Evolutionary conservation across 169 alveolate genomes (phyloP).

Genomic region (Ichthyophthirius multifiliis): DNA sequence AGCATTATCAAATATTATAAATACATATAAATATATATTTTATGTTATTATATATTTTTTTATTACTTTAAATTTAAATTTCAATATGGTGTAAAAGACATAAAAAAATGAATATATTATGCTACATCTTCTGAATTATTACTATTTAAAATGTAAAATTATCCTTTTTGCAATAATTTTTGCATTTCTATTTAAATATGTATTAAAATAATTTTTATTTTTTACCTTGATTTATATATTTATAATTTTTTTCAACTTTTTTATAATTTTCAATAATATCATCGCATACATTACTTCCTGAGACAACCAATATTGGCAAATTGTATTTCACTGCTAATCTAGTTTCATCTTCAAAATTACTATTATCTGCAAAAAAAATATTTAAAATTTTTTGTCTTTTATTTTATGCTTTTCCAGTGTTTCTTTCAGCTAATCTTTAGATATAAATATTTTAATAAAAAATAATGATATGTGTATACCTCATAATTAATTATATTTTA

Average conservation of each 20-base stretch:
- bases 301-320: slow-evolving; percentile 50
- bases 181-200: neutral
- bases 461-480: too few relatives aligned
- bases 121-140: slow-evolving; percentile 63
- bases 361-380: slow-evolving; percentile 55
- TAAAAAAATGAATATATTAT: slow-evolving; percentile 47
- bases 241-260: slow-evolving; percentile 3
- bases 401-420: slow-evolving; percentile 22
- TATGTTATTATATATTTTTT: too few relatives aligned
- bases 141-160: slow-evolving; percentile 33
- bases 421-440: slow-evolving; percentile 45
- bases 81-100: slow-evolving; percentile 49
- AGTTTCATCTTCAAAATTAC: slow-evolving; percentile 42
- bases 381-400: slow-evolving; percentile 4
- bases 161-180: slow-evolving; percentile 14
- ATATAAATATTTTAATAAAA: too few relatives aligned
- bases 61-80: too few relatives aligned
- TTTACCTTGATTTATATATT: slow-evolving; percentile 23
- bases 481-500: slow-evolving; percentile 69
- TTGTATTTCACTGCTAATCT: slow-evolving; percentile 36
- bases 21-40: too few relatives aligned
- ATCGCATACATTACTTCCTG: slow-evolving; percentile 43
- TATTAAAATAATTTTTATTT: neutral
- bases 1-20: too few relatives aligned
- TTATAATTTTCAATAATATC: slow-evolving; percentile 9